phyloP scores from a whole-genome alignment of 225 moss, liverwort and hornwort species.

The Asterella californica region DNA sequence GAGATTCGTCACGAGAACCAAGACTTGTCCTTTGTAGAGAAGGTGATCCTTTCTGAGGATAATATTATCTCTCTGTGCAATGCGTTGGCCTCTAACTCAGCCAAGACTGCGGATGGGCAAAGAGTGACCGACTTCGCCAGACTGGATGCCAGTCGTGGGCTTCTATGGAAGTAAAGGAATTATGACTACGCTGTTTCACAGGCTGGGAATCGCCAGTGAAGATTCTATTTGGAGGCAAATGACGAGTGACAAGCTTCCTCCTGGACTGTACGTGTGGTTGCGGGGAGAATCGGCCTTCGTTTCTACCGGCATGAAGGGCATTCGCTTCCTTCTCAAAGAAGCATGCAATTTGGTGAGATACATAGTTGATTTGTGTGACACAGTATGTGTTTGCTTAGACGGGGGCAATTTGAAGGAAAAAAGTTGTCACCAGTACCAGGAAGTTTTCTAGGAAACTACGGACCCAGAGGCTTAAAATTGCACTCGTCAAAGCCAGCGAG shows the following conservation, averaged over 20 bases:
- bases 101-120: slow-evolving; percentile 14
- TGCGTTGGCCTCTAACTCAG: slow-evolving; percentile 23
- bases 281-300: too few species aligned
- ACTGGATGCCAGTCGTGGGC: slow-evolving; percentile 17
- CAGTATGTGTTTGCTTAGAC: slow-evolving; percentile 48
- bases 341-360: slow-evolving; percentile 54
- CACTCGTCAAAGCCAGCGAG: slow-evolving; percentile 39
- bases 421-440: slow-evolving; percentile 5
- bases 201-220: too few species aligned
- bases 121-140: slow-evolving; percentile 21
- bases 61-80: slow-evolving; percentile 47
- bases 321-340: slow-evolving; percentile 27
- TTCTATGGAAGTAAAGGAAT: too few species aligned
- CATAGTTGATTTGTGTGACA: slow-evolving; percentile 47
- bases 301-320: slow-evolving; percentile 35
- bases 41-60: slow-evolving; percentile 22
- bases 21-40: slow-evolving; percentile 33
- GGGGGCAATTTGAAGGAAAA: slow-evolving; percentile 18
- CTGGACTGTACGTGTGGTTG: too few species aligned
- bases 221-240: too few species aligned
- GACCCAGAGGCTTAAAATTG: slow-evolving; percentile 46
- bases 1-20: slow-evolving; percentile 28
- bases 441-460: slow-evolving; percentile 27
- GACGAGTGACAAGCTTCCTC: slow-evolving; percentile 25
- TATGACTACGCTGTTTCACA: too few species aligned